Base-by-base conservation (phyloP, 768 basidiomycete genomes). In the Lactarius evosmus region DNA sequence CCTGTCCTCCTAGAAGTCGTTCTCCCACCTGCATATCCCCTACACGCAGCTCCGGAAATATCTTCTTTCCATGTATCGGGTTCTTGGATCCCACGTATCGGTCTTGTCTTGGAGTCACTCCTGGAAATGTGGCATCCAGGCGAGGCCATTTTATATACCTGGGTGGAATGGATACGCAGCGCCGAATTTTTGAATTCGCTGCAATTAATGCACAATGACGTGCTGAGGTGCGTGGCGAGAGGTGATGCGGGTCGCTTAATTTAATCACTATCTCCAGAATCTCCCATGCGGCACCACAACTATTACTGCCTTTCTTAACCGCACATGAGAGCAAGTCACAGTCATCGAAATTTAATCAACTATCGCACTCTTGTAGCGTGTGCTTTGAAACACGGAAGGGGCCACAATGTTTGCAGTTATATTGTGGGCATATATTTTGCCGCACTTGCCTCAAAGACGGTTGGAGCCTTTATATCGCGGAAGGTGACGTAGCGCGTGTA, bases 361-460 rank as follows among this genome's bases (percentile, higher is more conserved):
- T 78, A 17, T 84, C 88, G 0, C 89, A 90, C 73, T 74, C 78
- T 30, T 96, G 94, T 70, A 78, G 86, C 29, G 85, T 96, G 56
- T 96, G 94, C 73, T 75, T 95, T 4, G 80, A 82, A 38, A 81
- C 83, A 16, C 75, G 85, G 62, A 94, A 92, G 71, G 94, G 94
- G 50, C 79, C 83, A 16, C 83, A 84, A 67, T 94, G 93, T 72
- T 69, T 94, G 17, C 79, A 83, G 66, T 77, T 95, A 55, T 71
- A 77, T 2, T 95, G 93, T 71, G 74, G 75, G 1, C 94, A 95
- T 73, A 82, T 94, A 14, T 95, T 94, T 73, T 96, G 94, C 72
- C 83, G 84, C n/a, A 73, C 81, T 8, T 96, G 94, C 71, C 74
- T 96, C 30, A 79, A 79, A 58, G 87, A 89, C 57, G 95, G 90